A percentile compares a stretch with the other conserved stretches of the same genome.
Conservation (phyloP, 2,329 filamentous ascomycete species). For the Allantophomopsis lycopodina region DNA sequence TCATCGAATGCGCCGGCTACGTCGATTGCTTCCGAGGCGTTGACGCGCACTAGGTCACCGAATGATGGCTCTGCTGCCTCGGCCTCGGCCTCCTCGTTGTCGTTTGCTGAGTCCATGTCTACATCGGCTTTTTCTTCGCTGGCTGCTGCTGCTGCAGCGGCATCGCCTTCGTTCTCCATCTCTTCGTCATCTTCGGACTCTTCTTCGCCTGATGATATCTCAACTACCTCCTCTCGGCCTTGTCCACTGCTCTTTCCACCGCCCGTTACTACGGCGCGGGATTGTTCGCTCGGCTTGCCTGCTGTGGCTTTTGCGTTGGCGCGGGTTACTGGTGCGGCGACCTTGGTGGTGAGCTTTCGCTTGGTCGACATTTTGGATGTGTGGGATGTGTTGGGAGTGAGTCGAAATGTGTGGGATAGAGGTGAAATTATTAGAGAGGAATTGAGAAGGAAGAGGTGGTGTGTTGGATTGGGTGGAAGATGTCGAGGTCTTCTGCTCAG, state of each 20-base stretch:
- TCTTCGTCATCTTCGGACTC: constrained; percentile 26
- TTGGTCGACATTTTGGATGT: constrained; percentile 38
- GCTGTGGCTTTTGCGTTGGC: constrained; percentile 34
- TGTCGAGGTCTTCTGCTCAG: no score
- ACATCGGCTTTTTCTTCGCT: constrained; percentile 14
- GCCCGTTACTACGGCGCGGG: constrained; percentile 35
- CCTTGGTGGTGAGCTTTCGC: constrained; percentile 41
- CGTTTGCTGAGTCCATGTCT: constrained; percentile 22
- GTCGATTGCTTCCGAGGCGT: constrained; percentile 61
- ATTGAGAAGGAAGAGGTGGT: background rate
- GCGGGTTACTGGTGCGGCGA: constrained; percentile 40
- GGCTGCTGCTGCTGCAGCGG: constrained; percentile 15
- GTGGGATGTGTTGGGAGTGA: background rate
- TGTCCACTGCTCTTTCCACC: constrained; percentile 11
- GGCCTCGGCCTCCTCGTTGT: constrained; percentile 19
- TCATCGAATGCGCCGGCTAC: constrained; percentile 47
- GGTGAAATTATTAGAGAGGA: background rate
- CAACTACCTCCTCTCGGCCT: constrained; percentile 24
- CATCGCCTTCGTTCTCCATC: constrained; percentile 31
- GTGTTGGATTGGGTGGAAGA: no score
- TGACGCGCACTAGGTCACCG: constrained; percentile 66
- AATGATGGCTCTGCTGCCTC: constrained; percentile 49
- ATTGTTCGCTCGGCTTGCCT: constrained; percentile 41
- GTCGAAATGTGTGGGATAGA: background rate
- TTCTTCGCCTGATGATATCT: constrained; percentile 36